phyloP scores from a whole-genome alignment of 2,329 filamentous ascomycete genomes.

The Penicillium hordei region DNA sequence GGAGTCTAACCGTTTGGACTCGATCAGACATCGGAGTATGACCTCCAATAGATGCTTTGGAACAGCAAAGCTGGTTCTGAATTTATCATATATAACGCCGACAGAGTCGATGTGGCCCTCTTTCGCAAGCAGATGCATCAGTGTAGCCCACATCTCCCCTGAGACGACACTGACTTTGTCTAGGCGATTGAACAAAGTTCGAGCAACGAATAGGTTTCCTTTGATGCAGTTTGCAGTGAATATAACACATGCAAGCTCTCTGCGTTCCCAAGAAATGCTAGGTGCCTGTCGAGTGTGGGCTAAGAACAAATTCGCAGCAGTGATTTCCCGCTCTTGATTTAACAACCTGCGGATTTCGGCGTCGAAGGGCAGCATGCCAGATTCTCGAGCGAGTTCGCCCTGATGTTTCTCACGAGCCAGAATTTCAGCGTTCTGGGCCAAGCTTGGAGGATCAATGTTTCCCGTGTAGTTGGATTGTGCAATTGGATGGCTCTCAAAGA shows the following conservation, averaged over 20 bases:
- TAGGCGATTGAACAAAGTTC: constrained; percentile 37
- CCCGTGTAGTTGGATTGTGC: not conserved
- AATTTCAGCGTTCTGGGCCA: constrained; percentile 9
- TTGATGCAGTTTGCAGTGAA: constrained; percentile 40
- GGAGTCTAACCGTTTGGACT: constrained; percentile 38
- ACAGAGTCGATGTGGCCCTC: constrained; percentile 40
- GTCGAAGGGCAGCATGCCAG: constrained; percentile 14
- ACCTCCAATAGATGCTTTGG: constrained; percentile 35
- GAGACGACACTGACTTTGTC: constrained; percentile 35
- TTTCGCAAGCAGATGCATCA: constrained; percentile 39
- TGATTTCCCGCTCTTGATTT: constrained; percentile 30
- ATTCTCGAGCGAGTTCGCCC: constrained; percentile 2
- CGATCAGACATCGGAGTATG: constrained; percentile 39
- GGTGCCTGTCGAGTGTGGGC: constrained; percentile 2
- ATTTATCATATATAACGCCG: constrained; percentile 33
- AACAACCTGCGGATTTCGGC: constrained; percentile 30
- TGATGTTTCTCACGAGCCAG: constrained; percentile 15
- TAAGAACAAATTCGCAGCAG: constrained; percentile 41
- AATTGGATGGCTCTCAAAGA: not conserved
- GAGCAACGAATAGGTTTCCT: constrained; percentile 41
- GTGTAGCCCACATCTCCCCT: constrained; percentile 37
- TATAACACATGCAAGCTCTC: constrained; percentile 32
- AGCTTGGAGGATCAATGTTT: not conserved
- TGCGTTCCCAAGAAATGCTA: constrained; percentile 27
- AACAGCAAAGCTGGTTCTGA: constrained; percentile 30